Percentiles rank a stretch among this genome's conserved stretches.
Evolutionary conservation across 2,329 filamentous ascomycete genomes (phyloP).

Genomic region (Knufia fluminis): DNA sequence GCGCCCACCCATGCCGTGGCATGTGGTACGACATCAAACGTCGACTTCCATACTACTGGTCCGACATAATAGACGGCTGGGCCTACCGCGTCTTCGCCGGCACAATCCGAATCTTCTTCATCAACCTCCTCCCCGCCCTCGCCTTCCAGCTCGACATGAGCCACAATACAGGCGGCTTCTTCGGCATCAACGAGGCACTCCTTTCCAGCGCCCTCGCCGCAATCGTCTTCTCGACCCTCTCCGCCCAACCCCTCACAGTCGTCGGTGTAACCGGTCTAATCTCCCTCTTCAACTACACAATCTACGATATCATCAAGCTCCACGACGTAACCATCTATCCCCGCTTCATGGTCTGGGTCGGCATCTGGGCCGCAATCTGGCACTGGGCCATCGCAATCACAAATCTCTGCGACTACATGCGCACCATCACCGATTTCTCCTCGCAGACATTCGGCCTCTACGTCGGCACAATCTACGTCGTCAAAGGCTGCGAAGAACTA

Average conservation of each 20-base stretch:
- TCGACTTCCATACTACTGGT: slow-evolving; percentile 47
- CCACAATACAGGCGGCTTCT: slow-evolving; percentile 45
- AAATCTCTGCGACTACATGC: slow-evolving; percentile 50
- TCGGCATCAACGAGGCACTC: slow-evolving; percentile 48
- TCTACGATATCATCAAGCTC: slow-evolving; percentile 46
- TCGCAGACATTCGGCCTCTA: slow-evolving; percentile 47
- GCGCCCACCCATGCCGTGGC: slow-evolving; percentile 39
- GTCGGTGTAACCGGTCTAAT: slow-evolving; percentile 50
- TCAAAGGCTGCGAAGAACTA: slow-evolving; percentile 49
- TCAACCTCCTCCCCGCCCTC: slow-evolving; percentile 47
- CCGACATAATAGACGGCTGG: slow-evolving; percentile 46
- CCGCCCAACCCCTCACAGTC: slow-evolving; percentile 47
- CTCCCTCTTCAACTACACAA: slow-evolving; percentile 50
- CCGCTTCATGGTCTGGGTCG: slow-evolving; percentile 47
- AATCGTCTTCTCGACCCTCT: slow-evolving; percentile 45
- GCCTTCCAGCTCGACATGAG: slow-evolving; percentile 53
- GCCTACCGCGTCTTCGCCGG: slow-evolving; percentile 48
- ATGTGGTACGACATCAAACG: slow-evolving; percentile 48
- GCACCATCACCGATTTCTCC: slow-evolving; percentile 50
- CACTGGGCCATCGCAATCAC: slow-evolving; percentile 47
- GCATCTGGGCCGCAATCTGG: slow-evolving; percentile 49
- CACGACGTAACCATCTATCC: slow-evolving; percentile 45
- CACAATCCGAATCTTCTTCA: slow-evolving; percentile 51
- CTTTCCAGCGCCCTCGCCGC: slow-evolving; percentile 48
- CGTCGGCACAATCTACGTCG: slow-evolving; percentile 48